phyloP scores from a whole-genome alignment of 768 basidiomycete species.

The Strobilomyces confusus region DNA sequence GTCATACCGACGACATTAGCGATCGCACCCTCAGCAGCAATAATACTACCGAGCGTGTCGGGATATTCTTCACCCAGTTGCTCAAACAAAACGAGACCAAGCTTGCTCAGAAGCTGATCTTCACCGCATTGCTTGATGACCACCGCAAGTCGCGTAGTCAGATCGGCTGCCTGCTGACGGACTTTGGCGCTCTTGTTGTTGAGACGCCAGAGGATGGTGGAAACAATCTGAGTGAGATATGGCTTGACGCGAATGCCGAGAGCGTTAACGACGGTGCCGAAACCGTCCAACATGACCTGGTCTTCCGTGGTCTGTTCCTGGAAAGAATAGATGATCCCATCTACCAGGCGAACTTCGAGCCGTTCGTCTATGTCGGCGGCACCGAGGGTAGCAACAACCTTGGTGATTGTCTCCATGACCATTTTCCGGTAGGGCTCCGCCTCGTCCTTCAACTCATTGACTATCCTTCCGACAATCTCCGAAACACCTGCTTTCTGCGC shows the following conservation, averaged over 20 bases:
- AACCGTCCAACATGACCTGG: slow-evolving; percentile 98
- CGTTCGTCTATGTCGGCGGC: slow-evolving; percentile 98
- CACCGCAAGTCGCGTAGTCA: slow-evolving; percentile 91
- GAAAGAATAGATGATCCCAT: slow-evolving; percentile 99
- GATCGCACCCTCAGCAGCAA: slow-evolving; percentile 97
- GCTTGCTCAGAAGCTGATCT: slow-evolving; percentile 90
- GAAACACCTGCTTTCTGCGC: slow-evolving; percentile 96
- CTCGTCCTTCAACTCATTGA: slow-evolving; percentile 56
- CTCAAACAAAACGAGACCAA: slow-evolving; percentile 95
- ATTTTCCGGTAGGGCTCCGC: slow-evolving; percentile 91
- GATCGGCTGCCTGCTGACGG: slow-evolving; percentile 97
- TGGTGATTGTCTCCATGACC: slow-evolving; percentile 99
- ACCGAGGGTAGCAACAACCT: slow-evolving; percentile 88
- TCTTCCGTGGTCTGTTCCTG: slow-evolving; percentile 99
- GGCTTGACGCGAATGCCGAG: slow-evolving; percentile 96
- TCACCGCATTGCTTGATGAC: slow-evolving; percentile 99
- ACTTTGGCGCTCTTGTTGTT: slow-evolving; percentile 99
- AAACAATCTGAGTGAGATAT: slow-evolving; percentile 97
- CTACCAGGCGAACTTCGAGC: slow-evolving; percentile 89
- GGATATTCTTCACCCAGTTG: slow-evolving; percentile 99
- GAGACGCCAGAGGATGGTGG: slow-evolving; percentile 97
- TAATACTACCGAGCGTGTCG: slow-evolving; percentile 98
- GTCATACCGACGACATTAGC: too few relatives aligned
- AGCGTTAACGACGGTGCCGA: slow-evolving; percentile 96
- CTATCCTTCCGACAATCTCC: slow-evolving; percentile 86